Base-by-base conservation (phyloP, 2,329 filamentous ascomycete genomes). In the Colletotrichum lini region DNA sequence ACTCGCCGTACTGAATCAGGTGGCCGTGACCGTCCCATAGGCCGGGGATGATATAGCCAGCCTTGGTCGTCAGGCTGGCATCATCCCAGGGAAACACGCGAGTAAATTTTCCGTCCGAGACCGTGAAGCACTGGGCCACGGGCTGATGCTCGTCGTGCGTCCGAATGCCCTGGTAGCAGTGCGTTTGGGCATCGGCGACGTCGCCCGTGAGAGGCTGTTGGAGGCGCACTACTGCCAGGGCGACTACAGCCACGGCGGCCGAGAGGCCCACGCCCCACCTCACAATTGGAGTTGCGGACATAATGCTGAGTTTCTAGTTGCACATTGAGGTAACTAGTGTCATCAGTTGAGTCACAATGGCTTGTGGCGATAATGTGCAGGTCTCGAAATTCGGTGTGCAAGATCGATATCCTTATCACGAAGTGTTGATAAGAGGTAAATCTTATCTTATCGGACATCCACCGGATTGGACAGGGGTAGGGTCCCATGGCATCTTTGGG, bases 11-110 rank as follows among this genome's bases (percentile, higher is more conserved):
- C 74, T 88, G 86, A 21, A 91, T 78, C 58, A 93, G 80, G 77
- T 93, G 92, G 0, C 90, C 92, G 77, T 93, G 92, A 0, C 90
- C 91, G 74, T 94, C 92, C 88, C 91, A 93, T 2, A 94, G 82
- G 0, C 91, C 91, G 0, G 92, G 92, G 35, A 92, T 87, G 2
- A 88, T 90, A 74, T 89, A 85, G 0, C 90, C 90, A 6, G 79
- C 73, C 15, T 82, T 73, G 2, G 66, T 66, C 6, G 72, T 65
- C 35, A 69, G 75, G 0, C 77, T 78, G 10, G 76, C 77, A 18
- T 77, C 75, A 3, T 73, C 74, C 3, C 80, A 80, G n/a, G 79
- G 70, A 53, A 86, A 85, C 0, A 91, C 84, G 6, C 82, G 79
- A 0, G 80, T 80, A 74, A 92, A 90, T 15, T 81, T 79, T 0